Base-by-base conservation (phyloP, 1,284 basidiomycete genomes). In the Schizophyllum amplum region DNA sequence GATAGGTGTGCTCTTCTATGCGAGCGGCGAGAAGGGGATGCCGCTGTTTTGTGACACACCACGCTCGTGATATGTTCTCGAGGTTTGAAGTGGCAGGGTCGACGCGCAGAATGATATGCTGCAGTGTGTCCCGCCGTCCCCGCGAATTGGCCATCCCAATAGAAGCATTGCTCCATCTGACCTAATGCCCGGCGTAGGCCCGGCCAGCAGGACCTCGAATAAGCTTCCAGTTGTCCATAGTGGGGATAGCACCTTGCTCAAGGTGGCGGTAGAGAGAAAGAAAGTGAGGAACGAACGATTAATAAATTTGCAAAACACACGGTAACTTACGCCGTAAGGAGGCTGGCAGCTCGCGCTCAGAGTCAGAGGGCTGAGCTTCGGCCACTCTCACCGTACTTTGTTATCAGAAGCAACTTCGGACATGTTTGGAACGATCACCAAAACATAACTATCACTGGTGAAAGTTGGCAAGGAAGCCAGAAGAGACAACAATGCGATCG, bases 1-100 rank as follows among this genome's bases (percentile, higher is more conserved):
- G 62, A 22, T 64, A 59, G 24, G 62, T 54, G 21, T 66, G 60
- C 47, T 70, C 67, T 47, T 72, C 67, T 13, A 79, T 61, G 2
- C 59, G 67, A 21, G 75, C 70, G 5, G 71, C 79, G 24, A 81
- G 72, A 5, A 83, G 67, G 5, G 80, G 80, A 60, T 72, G 79
- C 49, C 68, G 69, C 24, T 66, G 68, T 63, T 82, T 82, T 53
- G 79, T 60, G 22, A 68, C 57, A 13, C 67, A 54, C 79, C 80
- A 82, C 23, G 75, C 68, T 23, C 67, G 64, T 6, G 55, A 55
- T 22, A 81, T 62, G 56, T 75, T 77, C 7, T 66, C 62, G 15
- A 59, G 58, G 9, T 60, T 61, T 55, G 61, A 61, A 26, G 67
- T 58, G 25, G 48, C 55, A 58, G 56, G 54, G 51, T 56, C 47